phyloP scores from a whole-genome alignment of 2,329 filamentous ascomycete species.

The Pestalotiopsis sp. region DNA sequence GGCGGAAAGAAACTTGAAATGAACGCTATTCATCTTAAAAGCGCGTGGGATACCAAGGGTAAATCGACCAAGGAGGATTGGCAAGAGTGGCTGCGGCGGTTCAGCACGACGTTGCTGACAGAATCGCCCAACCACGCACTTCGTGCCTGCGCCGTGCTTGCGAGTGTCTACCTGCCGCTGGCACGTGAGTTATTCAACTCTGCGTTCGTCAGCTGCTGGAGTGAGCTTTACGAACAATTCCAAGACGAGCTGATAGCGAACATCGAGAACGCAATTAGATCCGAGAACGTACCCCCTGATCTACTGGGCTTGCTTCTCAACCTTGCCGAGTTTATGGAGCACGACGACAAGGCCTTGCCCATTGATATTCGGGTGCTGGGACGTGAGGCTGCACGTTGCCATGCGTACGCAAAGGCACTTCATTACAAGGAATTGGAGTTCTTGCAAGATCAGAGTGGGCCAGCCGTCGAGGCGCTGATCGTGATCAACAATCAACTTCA shows the following conservation, averaged over 20 bases:
- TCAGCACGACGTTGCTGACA: slow-evolving; percentile 91
- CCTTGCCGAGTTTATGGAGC: slow-evolving; percentile 98
- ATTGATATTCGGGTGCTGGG: slow-evolving; percentile 96
- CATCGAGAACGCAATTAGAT: slow-evolving; percentile 93
- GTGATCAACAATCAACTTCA: slow-evolving; percentile 99
- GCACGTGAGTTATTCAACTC: slow-evolving; percentile 97
- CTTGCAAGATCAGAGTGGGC: slow-evolving; percentile 93
- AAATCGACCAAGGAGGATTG: slow-evolving; percentile 98
- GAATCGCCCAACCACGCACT: slow-evolving; percentile 96
- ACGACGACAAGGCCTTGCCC: slow-evolving; percentile 96
- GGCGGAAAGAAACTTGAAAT: slow-evolving; percentile 93
- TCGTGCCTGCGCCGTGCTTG: slow-evolving; percentile 87
- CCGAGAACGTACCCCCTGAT: slow-evolving; percentile 93
- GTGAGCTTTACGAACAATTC: slow-evolving; percentile 93
- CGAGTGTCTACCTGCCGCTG: slow-evolving; percentile 87
- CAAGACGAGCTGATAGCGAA: slow-evolving; percentile 95
- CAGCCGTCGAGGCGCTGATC: slow-evolving; percentile 94
- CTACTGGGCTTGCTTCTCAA: slow-evolving; percentile 93
- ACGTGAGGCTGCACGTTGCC: slow-evolving; percentile 92
- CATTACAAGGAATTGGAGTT: slow-evolving; percentile 99
- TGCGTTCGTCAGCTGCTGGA: slow-evolving; percentile 98
- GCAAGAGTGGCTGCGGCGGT: slow-evolving; percentile 97
- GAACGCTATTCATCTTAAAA: slow-evolving; percentile 95
- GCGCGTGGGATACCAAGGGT: slow-evolving; percentile 94
- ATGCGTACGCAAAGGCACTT: slow-evolving; percentile 95